These are phyloP conservation scores for Nadsonia commutata DNA, from an alignment of 1,139 yeast species.

Conservation along the genomic window DNA sequence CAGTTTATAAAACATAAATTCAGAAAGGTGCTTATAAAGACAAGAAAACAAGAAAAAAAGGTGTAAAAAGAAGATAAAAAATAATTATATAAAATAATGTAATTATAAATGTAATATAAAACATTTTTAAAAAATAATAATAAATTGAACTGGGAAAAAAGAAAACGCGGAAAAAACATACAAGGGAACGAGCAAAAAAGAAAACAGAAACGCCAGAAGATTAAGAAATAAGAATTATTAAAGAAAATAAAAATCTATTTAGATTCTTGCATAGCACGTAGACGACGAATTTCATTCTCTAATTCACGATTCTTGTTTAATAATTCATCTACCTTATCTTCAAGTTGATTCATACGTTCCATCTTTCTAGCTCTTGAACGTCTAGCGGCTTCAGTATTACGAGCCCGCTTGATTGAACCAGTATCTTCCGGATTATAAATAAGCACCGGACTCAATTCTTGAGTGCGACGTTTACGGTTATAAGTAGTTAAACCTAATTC, in stretches of 20 bases:
- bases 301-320: conserved; percentile 23
- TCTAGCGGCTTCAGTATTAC: conserved; percentile 96
- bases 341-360: conserved; percentile 83
- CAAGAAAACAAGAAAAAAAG: too few species aligned
- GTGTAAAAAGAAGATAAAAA: too few species aligned
- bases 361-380: conserved; percentile 91
- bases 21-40: too few species aligned
- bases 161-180: too few species aligned
- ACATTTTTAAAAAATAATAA: too few species aligned
- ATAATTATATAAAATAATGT: too few species aligned
- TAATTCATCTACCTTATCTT: conserved; percentile 60
- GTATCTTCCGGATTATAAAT: conserved; percentile 43
- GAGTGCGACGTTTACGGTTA: conserved; percentile 26
- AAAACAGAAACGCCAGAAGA: background rate
- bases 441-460: conserved; percentile 47
- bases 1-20: too few species aligned
- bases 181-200: background rate
- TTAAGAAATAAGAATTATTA: background rate
- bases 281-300: conserved; percentile 18
- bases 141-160: too few species aligned
- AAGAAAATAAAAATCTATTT: too few species aligned
- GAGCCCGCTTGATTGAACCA: conserved; percentile 63
- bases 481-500: conserved; percentile 25
- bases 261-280: conserved; percentile 5
- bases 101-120: too few species aligned